Percentiles rank a stretch among this genome's conserved stretches.
Conservation (phyloP, 176 grass and related monocot species). For the Secale cereale region DNA sequence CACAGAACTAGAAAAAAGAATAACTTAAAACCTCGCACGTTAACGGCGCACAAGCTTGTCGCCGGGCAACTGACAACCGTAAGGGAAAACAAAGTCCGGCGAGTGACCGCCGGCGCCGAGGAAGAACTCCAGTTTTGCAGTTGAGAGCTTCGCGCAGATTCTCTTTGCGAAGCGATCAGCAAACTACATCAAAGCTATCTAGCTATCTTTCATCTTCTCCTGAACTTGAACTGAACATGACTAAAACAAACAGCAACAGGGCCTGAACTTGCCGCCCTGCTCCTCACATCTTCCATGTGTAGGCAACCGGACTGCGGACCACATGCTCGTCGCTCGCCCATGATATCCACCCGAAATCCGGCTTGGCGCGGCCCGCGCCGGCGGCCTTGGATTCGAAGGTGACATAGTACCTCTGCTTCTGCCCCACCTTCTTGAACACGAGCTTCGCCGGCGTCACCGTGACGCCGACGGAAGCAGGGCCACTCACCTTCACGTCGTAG, state of each 20-base stretch:
- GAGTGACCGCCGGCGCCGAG: not conserved
- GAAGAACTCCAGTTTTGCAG: constrained; percentile 28
- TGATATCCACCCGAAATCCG: constrained; percentile 78
- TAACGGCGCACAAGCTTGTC: constrained; percentile 34
- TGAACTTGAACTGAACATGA: not conserved
- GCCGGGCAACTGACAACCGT: constrained; percentile 7
- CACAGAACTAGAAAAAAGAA: not conserved
- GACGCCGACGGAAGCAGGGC: constrained; percentile 47
- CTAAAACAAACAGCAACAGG: not conserved
- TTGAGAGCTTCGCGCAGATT: constrained; percentile 62
- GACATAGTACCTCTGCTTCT: constrained; percentile 76
- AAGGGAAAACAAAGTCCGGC: constrained; percentile 16
- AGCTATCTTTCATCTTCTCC: constrained; percentile 14
- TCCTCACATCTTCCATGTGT: constrained; percentile 78
- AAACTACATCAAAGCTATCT: constrained; percentile 48
- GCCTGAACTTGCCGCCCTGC: not conserved
- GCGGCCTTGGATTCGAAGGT: constrained; percentile 54
- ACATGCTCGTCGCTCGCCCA: constrained; percentile 59
- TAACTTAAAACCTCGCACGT: constrained; percentile 32
- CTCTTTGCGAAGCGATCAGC: constrained; percentile 61
- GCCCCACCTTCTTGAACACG: constrained; percentile 58
- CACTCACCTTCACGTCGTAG: constrained; percentile 63
- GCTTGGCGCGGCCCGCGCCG: constrained; percentile 1
- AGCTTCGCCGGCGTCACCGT: constrained; percentile 57
- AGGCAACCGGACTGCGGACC: constrained; percentile 59